Evolutionary conservation across 257 asterid genomes (phyloP), one percentile per base, ranked within the genome.

Genomic region (Cordia subcordata): DNA sequence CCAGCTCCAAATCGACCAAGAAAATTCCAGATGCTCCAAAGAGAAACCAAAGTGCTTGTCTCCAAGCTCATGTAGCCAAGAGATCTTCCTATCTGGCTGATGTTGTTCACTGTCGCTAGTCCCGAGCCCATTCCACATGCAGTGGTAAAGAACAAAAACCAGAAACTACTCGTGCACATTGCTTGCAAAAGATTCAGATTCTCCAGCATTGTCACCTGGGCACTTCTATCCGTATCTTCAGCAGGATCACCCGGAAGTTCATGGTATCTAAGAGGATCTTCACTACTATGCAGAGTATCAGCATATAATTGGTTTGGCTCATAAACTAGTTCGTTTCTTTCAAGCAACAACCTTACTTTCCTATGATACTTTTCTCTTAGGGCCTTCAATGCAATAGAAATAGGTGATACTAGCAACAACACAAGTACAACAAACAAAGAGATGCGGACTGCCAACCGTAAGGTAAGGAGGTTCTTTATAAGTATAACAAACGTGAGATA

Each of bases 101-200:
- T 78, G 68, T 92, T 92, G 82, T 92, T 86, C 49, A 92, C 79
- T 14, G 94, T 86, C 11, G 99, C 96, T 17, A 92, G 65, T 18
- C 99, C 99, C 1, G 99, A 82, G 15, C 99, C 99, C 96, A 92
- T 86, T 8, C 99, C 96, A 58, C 94, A 86, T 13, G 85, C 58
- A 81, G 85, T 86, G 1, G 94, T 84, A 0, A 77, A 57, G 62
- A 82, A 88, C 19, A 92, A 62, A 18, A 92, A 65, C 99, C 99
- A 92, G 77, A 88, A 88, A 71, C 78, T 79, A 6, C 79, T 8
- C 4, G 87, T 84, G 21, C 80, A 39, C 60, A 80, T 59, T 40
- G 99, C 96, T 77, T 88, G 87, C 44, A 72, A 46, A 3, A 85
- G 76, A 65, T 83, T 86, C 54, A 81, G 58, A 64, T 73, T 80